Conservation (phyloP, 2,329 filamentous ascomycete genomes). For the Exophiala calicioides region DNA sequence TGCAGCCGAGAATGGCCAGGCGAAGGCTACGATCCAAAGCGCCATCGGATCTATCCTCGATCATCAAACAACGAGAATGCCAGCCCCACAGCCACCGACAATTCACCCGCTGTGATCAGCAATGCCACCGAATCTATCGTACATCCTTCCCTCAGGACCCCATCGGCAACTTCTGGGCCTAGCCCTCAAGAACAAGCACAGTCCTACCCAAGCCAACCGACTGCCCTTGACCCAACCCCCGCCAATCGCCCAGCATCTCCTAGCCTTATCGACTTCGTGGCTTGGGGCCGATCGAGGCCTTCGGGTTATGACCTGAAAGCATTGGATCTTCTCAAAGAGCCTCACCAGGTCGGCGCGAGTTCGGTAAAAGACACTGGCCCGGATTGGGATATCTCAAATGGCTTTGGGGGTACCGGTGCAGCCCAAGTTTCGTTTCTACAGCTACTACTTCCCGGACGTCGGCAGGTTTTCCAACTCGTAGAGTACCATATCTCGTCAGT, state of each 20-base stretch:
- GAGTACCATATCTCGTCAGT: constrained; percentile 29
- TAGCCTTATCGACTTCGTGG: constrained; percentile 49
- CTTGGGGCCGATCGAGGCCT: constrained; percentile 46
- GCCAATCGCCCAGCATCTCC: constrained; percentile 8
- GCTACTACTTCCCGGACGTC: constrained; percentile 26
- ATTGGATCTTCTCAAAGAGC: constrained; percentile 41
- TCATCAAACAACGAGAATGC: constrained; percentile 9
- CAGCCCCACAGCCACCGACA: constrained; percentile 10
- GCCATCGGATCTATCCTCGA: constrained; percentile 31
- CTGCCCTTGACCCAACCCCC: not conserved
- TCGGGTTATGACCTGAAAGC: constrained; percentile 30
- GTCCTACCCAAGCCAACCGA: constrained; percentile 8
- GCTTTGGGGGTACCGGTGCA: constrained; percentile 27
- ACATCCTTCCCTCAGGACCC: constrained; percentile 20
- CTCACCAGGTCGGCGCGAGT: constrained; percentile 22
- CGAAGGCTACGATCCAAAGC: constrained; percentile 30
- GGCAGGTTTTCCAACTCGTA: constrained; percentile 27
- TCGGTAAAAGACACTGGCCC: constrained; percentile 17
- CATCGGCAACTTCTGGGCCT: constrained; percentile 15
- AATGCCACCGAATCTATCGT: constrained; percentile 8
- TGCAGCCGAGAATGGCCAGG: constrained; percentile 35
- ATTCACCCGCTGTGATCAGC: constrained; percentile 2
- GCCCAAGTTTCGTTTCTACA: constrained; percentile 30
- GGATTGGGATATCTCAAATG: constrained; percentile 31
- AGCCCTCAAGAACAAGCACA: constrained; percentile 7